Conservation (phyloP, 345 rosid genomes). For the Sonneratia caseolaris region DNA sequence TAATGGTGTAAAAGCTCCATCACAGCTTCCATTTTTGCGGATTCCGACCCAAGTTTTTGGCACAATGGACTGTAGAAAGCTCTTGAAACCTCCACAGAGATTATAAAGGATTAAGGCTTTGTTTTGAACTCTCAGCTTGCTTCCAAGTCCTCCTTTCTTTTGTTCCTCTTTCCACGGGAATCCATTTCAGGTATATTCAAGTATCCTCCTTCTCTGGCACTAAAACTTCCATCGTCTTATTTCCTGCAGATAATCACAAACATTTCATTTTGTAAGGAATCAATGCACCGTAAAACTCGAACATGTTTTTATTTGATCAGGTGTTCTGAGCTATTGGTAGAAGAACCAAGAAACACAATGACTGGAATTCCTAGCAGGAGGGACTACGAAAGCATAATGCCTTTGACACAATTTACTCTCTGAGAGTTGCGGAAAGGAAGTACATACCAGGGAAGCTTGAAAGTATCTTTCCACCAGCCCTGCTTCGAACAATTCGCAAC, state of each 20-base stretch:
- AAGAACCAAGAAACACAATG: neutral
- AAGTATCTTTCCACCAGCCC: slow-evolving; percentile 96
- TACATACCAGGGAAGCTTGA: slow-evolving; percentile 91
- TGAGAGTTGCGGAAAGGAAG: neutral
- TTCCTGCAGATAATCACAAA: neutral
- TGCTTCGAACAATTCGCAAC: slow-evolving; percentile 67
- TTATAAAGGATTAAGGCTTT: neutral
- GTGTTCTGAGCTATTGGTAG: neutral
- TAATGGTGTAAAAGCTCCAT: too few relatives aligned
- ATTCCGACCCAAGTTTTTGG: neutral
- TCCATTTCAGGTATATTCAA: neutral
- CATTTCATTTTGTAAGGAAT: too few relatives aligned
- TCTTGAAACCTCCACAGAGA: neutral
- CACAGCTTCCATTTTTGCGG: neutral
- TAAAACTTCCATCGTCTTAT: neutral
- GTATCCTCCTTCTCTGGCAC: neutral
- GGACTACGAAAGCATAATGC: too few relatives aligned
- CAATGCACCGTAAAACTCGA: neutral
- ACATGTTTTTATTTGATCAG: neutral
- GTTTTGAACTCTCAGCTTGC: neutral
- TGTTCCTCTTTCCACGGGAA: neutral
- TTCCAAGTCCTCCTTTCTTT: neutral
- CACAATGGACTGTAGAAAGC: neutral
- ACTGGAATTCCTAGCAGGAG: neutral
- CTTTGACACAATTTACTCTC: too few relatives aligned